phyloP scores from a whole-genome alignment of 2,329 filamentous ascomycete species.

The Bipolaris zeicola region DNA sequence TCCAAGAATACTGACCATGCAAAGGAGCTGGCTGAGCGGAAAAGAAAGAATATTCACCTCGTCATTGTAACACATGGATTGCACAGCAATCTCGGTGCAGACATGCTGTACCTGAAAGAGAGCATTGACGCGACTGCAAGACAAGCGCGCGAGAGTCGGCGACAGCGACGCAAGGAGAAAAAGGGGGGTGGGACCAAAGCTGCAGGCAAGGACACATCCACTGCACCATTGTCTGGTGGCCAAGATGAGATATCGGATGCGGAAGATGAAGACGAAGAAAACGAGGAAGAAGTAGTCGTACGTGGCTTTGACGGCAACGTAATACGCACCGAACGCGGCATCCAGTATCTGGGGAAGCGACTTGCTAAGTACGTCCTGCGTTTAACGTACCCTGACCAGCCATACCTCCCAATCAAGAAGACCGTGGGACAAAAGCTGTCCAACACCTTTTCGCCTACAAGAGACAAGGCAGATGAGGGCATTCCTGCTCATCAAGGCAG shows the following conservation, averaged over 20 bases:
- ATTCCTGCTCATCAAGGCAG: constrained; percentile 65
- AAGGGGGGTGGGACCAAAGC: constrained; percentile 7
- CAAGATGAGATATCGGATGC: constrained; percentile 53
- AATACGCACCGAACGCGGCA: constrained; percentile 88
- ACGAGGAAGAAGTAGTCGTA: constrained; percentile 85
- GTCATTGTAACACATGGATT: constrained; percentile 93
- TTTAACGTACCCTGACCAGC: constrained; percentile 93
- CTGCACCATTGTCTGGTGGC: constrained; percentile 56
- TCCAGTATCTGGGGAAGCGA: constrained; percentile 95
- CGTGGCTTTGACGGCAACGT: constrained; percentile 89
- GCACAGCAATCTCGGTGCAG: constrained; percentile 92
- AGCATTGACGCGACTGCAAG: constrained; percentile 86
- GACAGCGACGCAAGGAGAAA: constrained; percentile 57
- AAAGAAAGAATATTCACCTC: constrained; percentile 81
- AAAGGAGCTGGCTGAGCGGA: constrained; percentile 47
- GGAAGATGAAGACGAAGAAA: constrained; percentile 72
- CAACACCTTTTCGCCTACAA: constrained; percentile 53
- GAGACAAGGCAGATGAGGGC: constrained; percentile 52
- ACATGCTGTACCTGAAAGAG: constrained; percentile 97
- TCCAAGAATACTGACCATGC: constrained; percentile 35
- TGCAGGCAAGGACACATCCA: constrained; percentile 39
- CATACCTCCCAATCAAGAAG: constrained; percentile 73
- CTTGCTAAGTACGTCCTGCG: constrained; percentile 88
- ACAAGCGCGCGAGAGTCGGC: constrained; percentile 73
- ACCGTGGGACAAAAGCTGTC: constrained; percentile 56